A percentile compares a stretch with the other conserved stretches of the same genome.
These are phyloP conservation scores for Orobanche coerulescens DNA, from an alignment of 257 asterid genomes.

Conservation along the genomic window DNA sequence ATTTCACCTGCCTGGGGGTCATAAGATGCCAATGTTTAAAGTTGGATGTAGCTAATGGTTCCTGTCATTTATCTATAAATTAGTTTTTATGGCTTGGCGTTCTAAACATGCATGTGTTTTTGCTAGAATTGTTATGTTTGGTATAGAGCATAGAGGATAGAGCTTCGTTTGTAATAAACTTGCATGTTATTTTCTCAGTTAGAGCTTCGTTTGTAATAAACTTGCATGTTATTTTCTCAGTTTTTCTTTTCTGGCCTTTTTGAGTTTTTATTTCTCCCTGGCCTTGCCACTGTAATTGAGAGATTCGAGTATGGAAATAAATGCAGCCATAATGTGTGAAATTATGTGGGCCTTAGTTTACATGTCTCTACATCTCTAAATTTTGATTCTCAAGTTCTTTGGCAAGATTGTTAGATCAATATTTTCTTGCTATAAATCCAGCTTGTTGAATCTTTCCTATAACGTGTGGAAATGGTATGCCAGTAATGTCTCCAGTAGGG, in stretches of 20 bases:
- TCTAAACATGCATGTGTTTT: not conserved
- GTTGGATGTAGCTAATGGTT: not conserved
- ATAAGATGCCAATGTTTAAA: not conserved
- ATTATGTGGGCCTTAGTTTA: not conserved
- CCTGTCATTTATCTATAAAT: not conserved
- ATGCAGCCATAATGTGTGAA: not conserved
- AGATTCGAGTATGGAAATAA: not conserved
- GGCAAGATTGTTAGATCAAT: not conserved
- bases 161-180: too few relatives aligned
- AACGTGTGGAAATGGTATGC: not conserved
- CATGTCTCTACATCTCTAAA: not conserved
- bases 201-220: too few relatives aligned
- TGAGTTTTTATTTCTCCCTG: not conserved
- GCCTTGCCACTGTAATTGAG: not conserved
- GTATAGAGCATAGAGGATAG: not conserved
- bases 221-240: not conserved
- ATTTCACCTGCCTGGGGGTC: not conserved
- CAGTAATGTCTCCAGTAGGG: not conserved
- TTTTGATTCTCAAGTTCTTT: not conserved
- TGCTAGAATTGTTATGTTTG: not conserved
- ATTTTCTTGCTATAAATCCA: not conserved
- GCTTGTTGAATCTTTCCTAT: not conserved
- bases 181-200: too few relatives aligned
- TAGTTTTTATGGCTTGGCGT: not conserved
- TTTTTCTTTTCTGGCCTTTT: not conserved